Conservation (phyloP, 1,139 yeast species). For the Candida glucosophila region DNA sequence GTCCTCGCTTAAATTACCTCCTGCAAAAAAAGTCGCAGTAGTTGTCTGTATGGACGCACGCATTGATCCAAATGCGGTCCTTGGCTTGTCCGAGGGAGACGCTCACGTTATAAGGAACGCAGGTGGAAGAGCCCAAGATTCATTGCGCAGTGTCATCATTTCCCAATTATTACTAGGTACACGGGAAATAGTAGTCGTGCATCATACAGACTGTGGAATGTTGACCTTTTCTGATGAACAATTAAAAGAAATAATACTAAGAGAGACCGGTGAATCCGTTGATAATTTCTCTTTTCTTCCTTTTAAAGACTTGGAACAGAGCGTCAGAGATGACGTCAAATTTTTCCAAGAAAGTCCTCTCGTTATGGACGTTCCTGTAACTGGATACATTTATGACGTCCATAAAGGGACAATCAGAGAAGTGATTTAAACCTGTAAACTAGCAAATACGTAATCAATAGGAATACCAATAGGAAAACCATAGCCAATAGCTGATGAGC, state of each 20-base stretch:
- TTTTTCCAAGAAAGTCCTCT: constrained; percentile 16
- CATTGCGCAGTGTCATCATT: constrained; percentile 29
- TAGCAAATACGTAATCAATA: no score
- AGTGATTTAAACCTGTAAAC: no score
- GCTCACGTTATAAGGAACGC: constrained; percentile 40
- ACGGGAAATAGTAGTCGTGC: constrained; percentile 29
- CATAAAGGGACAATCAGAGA: constrained; percentile 25
- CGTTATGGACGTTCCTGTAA: constrained; percentile 22
- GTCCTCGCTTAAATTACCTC: constrained; percentile 26
- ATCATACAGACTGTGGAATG: constrained; percentile 38
- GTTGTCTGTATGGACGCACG: constrained; percentile 41
- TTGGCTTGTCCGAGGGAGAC: constrained; percentile 36
- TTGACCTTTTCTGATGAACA: constrained; percentile 25
- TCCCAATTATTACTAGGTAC: constrained; percentile 28
- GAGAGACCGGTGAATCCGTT: constrained; percentile 19
- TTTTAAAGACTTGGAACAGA: constrained; percentile 21
- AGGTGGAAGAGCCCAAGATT: constrained; percentile 36
- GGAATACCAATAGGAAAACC: no score
- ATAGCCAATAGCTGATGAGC: no score
- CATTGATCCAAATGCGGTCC: constrained; percentile 30
- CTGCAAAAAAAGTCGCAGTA: constrained; percentile 25
- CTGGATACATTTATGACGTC: constrained; percentile 33
- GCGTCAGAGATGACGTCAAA: constrained; percentile 28
- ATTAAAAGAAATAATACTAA: constrained; percentile 16
- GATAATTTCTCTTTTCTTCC: constrained; percentile 26